These are phyloP conservation scores for Rhexocercosporidium sp. DNA, from an alignment of 2,329 filamentous ascomycete species.

Conservation along the genomic window DNA sequence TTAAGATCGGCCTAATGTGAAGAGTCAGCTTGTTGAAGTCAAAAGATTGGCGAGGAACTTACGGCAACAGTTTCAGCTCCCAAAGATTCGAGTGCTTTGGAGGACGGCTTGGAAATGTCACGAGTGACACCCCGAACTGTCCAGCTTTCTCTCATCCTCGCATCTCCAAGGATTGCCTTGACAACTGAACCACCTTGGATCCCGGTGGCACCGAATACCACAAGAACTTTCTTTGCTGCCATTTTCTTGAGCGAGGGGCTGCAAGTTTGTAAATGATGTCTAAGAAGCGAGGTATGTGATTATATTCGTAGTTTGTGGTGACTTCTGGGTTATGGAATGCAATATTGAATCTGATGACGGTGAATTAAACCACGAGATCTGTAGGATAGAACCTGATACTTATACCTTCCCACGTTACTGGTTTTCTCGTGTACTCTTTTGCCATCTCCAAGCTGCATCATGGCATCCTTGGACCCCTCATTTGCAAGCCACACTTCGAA, in stretches of 20 bases:
- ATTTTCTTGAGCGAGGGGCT: slow-evolving; percentile 20
- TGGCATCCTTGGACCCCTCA: slow-evolving; percentile 4
- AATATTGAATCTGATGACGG: neutral
- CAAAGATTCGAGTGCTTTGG: slow-evolving; percentile 46
- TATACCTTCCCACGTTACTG: neutral
- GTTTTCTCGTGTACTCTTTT: neutral
- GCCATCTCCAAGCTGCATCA: neutral
- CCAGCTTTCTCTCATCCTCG: slow-evolving; percentile 47
- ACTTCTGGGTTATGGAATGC: neutral
- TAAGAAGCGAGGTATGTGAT: neutral
- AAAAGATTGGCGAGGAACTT: slow-evolving; percentile 18
- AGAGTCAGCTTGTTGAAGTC: neutral
- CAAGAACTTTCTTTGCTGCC: slow-evolving; percentile 47
- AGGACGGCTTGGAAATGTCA: slow-evolving; percentile 48
- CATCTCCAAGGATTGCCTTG: slow-evolving; percentile 54
- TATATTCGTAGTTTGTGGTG: neutral
- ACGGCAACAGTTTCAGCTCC: slow-evolving; percentile 52
- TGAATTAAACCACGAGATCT: neutral
- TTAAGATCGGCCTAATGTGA: slow-evolving; percentile 47
- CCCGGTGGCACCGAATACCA: slow-evolving; percentile 55
- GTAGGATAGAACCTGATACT: neutral
- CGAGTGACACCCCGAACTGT: slow-evolving; percentile 55
- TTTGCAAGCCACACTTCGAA: neutral
- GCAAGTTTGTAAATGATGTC: neutral
- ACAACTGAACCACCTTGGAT: slow-evolving; percentile 60